Percentiles rank a stretch among this genome's conserved stretches.
Evolutionary conservation across 2,329 filamentous ascomycete species (phyloP).

Genomic region (Alternaria gaisen): DNA sequence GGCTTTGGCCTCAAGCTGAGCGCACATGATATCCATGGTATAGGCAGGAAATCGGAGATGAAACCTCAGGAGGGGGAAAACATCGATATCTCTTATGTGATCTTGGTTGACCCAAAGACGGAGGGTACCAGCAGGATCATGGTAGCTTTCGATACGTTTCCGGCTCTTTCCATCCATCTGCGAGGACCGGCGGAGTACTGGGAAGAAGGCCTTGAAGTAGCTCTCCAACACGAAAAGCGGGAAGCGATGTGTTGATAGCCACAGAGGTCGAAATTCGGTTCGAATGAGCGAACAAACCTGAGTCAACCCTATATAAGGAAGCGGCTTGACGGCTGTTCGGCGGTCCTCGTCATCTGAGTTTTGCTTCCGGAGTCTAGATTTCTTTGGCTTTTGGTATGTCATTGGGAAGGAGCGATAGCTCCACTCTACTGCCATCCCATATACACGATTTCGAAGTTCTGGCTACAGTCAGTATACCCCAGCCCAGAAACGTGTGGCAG

Average conservation of each 20-base stretch:
- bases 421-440: conserved; percentile 24
- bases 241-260: conserved; percentile 34
- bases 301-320: conserved; percentile 33
- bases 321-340: not conserved
- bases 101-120: conserved; percentile 21
- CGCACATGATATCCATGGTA: conserved; percentile 8
- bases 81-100: conserved; percentile 16
- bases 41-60: conserved; percentile 27
- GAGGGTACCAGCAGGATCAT: conserved; percentile 17
- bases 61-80: conserved; percentile 30
- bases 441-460: conserved; percentile 42
- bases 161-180: not conserved
- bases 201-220: conserved; percentile 37
- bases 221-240: conserved; percentile 22
- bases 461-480: not conserved
- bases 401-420: conserved; percentile 25
- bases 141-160: conserved; percentile 11
- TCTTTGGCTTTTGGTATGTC: conserved; percentile 13
- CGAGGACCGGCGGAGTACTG: not conserved
- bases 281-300: conserved; percentile 34
- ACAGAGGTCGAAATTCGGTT: conserved; percentile 37
- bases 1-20: too few species aligned
- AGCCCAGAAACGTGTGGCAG: not conserved
- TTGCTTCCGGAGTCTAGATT: not conserved
- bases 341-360: not conserved